Conservation (phyloP, 192 early-diverging fungal species). For the Haplosporangium gracile region DNA sequence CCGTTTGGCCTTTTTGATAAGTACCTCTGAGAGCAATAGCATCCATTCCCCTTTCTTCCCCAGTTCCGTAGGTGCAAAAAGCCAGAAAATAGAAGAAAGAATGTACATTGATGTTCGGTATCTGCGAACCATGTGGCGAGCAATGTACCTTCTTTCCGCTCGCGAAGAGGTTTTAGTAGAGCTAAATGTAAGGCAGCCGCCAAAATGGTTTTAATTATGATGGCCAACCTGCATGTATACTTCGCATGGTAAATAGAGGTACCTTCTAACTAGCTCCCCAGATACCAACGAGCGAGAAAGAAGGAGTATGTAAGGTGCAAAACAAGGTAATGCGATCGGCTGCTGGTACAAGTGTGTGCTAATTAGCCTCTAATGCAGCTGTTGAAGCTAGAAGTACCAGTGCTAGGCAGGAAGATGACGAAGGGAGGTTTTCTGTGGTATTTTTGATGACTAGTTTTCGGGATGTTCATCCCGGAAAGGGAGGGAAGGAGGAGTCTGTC, state of each 20-base stretch:
- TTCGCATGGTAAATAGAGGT: neutral
- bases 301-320: neutral
- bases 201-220: neutral
- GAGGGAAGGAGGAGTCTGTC: neutral
- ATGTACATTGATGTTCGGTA: neutral
- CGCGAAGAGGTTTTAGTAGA: too few relatives aligned
- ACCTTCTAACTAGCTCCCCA: neutral
- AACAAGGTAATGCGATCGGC: neutral
- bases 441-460: constrained; percentile 31
- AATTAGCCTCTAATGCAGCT: neutral
- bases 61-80: neutral
- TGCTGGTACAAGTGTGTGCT: neutral
- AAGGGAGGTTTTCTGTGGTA: neutral
- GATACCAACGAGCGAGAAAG: neutral
- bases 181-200: neutral
- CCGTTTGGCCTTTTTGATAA: neutral
- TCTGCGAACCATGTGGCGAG: neutral
- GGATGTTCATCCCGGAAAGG: constrained; percentile 5
- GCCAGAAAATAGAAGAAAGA: too few relatives aligned
- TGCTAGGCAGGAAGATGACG: too few relatives aligned
- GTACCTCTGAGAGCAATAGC: neutral
- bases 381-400: too few relatives aligned
- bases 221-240: neutral
- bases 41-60: neutral
- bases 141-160: neutral